These are phyloP conservation scores for Plasmodium malariae DNA, from an alignment of 169 alveolate genomes.

Conservation along the genomic window DNA sequence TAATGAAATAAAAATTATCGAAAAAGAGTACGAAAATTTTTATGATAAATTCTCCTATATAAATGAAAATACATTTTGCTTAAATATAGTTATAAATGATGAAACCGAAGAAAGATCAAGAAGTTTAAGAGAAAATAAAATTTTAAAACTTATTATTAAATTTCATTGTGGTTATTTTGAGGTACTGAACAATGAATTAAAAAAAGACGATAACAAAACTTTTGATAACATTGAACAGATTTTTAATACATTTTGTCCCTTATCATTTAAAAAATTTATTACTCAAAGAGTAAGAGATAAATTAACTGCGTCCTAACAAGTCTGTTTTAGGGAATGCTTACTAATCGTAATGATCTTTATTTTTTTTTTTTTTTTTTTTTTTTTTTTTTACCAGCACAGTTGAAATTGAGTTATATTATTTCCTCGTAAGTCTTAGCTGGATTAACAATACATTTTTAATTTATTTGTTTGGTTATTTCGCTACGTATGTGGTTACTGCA, in stretches of 20 bases:
- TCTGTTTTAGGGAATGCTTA: no score
- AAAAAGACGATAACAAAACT: neutral
- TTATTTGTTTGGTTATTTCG: no score
- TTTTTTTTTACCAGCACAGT: no score
- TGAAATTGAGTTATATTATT: no score
- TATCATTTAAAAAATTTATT: constrained; percentile 46
- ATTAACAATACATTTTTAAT: no score
- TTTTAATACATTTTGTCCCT: constrained; percentile 44
- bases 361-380: no score
- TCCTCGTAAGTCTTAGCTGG: no score
- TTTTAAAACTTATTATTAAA: constrained; percentile 18
- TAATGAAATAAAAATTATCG: constrained; percentile 44
- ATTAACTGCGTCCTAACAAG: no score
- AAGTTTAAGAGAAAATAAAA: constrained; percentile 3
- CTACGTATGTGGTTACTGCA: no score
- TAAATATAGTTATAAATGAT: constrained; percentile 24
- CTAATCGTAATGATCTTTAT: no score
- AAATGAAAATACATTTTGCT: constrained; percentile 36
- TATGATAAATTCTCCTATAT: constrained; percentile 25
- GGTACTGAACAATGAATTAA: neutral
- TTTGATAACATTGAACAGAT: constrained; percentile 63
- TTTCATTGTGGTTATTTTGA: constrained; percentile 32
- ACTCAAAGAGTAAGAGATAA: neutral
- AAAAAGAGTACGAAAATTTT: constrained; percentile 38
- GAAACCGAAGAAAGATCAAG: constrained; percentile 6